These are phyloP conservation scores for Verticillium zaregamsianum DNA, from an alignment of 2,329 filamentous ascomycete genomes.

Conservation along the genomic window DNA sequence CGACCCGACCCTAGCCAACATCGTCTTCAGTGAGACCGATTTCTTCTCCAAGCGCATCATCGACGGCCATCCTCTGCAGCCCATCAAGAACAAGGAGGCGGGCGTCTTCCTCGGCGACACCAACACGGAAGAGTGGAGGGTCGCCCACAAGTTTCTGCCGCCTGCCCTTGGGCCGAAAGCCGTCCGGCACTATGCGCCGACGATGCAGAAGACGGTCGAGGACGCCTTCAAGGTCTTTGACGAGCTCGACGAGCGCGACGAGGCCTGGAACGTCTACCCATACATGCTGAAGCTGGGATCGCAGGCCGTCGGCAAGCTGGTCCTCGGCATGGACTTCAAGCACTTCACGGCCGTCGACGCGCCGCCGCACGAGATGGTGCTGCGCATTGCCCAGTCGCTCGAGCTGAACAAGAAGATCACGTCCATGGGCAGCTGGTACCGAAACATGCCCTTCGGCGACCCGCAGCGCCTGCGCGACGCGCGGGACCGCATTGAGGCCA, in stretches of 20 bases:
- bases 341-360: constrained; percentile 41
- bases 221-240: constrained; percentile 46
- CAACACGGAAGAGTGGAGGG: constrained; percentile 42
- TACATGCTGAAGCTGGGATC: constrained; percentile 46
- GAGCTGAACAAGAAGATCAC: constrained; percentile 56
- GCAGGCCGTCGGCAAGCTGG: constrained; percentile 39
- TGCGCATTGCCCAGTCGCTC: constrained; percentile 44
- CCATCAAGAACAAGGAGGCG: constrained; percentile 35
- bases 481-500: constrained; percentile 24
- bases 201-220: constrained; percentile 52
- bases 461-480: constrained; percentile 36
- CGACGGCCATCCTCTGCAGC: constrained; percentile 42
- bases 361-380: constrained; percentile 40
- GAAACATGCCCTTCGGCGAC: constrained; percentile 53
- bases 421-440: constrained; percentile 51
- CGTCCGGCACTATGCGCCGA: constrained; percentile 55
- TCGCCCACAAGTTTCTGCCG: constrained; percentile 58
- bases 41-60: constrained; percentile 51
- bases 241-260: constrained; percentile 41
- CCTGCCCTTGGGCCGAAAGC: constrained; percentile 56
- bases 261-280: constrained; percentile 44
- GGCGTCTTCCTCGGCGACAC: constrained; percentile 47
- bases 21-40: constrained; percentile 43
- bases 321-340: constrained; percentile 40
- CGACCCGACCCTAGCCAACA: constrained; percentile 38